Conservation (phyloP, 495 filamentous ascomycete species). For the Aspergillus nanangensis region DNA sequence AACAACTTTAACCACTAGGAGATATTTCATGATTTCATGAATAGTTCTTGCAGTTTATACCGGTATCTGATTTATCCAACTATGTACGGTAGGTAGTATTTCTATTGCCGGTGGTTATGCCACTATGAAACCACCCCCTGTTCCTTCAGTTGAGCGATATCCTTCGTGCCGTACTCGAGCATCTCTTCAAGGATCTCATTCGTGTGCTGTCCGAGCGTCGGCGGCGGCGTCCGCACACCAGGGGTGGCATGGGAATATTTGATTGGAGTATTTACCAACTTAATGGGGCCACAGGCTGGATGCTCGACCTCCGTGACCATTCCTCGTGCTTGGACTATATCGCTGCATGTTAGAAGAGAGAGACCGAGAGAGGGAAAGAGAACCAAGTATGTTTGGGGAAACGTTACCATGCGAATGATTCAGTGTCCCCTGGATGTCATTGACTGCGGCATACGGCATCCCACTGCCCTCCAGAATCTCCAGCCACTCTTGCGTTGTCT, state of each 20-base stretch:
- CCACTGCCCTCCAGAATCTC: slow-evolving; percentile 82
- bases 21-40: no score
- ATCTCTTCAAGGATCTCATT: slow-evolving; percentile 71
- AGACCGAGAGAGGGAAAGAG: not conserved
- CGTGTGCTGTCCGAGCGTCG: slow-evolving; percentile 88
- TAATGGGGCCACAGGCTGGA: slow-evolving; percentile 74
- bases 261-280: slow-evolving; percentile 89
- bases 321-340: slow-evolving; percentile 65
- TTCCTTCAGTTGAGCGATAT: slow-evolving; percentile 59
- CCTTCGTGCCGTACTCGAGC: slow-evolving; percentile 55
- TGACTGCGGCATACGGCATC: slow-evolving; percentile 93
- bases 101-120: not conserved
- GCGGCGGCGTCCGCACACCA: slow-evolving; percentile 73
- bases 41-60: no score
- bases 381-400: not conserved
- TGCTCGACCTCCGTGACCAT: slow-evolving; percentile 92
- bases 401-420: slow-evolving; percentile 72
- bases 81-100: no score
- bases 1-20: no score
- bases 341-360: slow-evolving; percentile 4
- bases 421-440: slow-evolving; percentile 81
- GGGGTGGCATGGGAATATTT: slow-evolving; percentile 86
- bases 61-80: no score
- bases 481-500: slow-evolving; percentile 88
- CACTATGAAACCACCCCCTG: slow-evolving; percentile 66